Percentiles rank a stretch among this genome's conserved stretches.
phyloP scores from a whole-genome alignment of 306 rosid genomes.

The Cicer judaicum region DNA sequence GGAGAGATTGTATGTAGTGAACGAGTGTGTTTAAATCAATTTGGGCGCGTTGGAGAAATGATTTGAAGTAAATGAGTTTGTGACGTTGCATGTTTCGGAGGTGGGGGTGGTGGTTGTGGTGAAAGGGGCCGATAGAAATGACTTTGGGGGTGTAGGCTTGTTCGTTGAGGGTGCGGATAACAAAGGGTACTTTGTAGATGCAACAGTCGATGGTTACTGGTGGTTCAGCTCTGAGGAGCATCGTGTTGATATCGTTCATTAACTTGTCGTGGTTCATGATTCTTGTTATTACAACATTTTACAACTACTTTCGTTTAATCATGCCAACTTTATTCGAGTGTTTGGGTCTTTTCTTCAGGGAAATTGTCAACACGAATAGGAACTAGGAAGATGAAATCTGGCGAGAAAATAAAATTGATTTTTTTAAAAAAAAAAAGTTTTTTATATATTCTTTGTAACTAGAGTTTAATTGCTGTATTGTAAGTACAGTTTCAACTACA shows the following conservation, averaged over 20 bases:
- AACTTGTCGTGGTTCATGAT: constrained; percentile 18
- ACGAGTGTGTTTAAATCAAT: not conserved
- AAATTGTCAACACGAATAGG: no score
- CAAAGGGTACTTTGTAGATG: constrained; percentile 45
- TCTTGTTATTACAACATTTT: not conserved
- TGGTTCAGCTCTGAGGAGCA: constrained; percentile 11
- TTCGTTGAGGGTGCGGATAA: constrained; percentile 33
- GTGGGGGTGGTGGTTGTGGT: constrained; percentile 2
- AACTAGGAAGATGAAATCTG: no score
- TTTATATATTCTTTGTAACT: no score
- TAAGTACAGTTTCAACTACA: no score
- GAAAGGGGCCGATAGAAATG: constrained; percentile 53
- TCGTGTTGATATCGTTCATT: not conserved
- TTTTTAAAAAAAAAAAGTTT: no score
- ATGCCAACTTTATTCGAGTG: no score
- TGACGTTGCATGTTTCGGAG: constrained; percentile 39
- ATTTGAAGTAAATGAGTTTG: constrained; percentile 37
- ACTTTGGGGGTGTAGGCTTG: constrained; percentile 49
- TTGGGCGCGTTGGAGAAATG: not conserved
- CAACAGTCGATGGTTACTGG: constrained; percentile 1
- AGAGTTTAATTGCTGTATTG: no score
- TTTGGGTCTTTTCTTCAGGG: no score
- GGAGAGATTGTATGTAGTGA: not conserved
- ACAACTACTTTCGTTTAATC: no score
- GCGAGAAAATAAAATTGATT: no score